Conservation (phyloP, 192 early-diverging fungal species). For the Podila epicladia region DNA sequence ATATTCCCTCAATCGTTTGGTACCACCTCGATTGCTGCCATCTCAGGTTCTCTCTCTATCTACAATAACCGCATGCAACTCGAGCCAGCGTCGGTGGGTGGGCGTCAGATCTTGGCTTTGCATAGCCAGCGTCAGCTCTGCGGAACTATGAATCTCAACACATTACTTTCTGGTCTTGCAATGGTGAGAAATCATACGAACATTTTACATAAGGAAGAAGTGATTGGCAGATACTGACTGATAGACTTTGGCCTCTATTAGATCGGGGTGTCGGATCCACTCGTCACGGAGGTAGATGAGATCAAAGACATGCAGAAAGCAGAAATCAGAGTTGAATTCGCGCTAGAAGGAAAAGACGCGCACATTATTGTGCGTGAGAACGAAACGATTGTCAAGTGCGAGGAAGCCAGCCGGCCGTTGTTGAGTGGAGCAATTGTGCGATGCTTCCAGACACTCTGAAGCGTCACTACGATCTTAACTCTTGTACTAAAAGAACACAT, state of each 20-base stretch:
- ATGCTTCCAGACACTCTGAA: constrained; percentile 40
- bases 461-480: no score
- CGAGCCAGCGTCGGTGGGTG: constrained; percentile 34
- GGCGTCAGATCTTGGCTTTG: constrained; percentile 32
- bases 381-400: constrained; percentile 42
- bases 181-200: constrained; percentile 8
- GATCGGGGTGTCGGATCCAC: constrained; percentile 28
- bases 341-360: constrained; percentile 20
- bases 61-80: constrained; percentile 52
- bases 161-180: constrained; percentile 21
- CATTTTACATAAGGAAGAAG: no score
- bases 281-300: constrained; percentile 12
- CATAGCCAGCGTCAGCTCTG: constrained; percentile 35
- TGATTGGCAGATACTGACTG: neutral
- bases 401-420: constrained; percentile 24
- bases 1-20: constrained; percentile 45
- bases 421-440: constrained; percentile 34
- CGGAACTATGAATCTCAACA: constrained; percentile 40
- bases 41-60: constrained; percentile 44
- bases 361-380: constrained; percentile 24
- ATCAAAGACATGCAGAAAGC: neutral
- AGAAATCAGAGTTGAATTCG: constrained; percentile 45
- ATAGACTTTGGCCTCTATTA: neutral
- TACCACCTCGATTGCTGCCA: constrained; percentile 26
- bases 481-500: no score